Evolutionary conservation across 768 basidiomycete species (phyloP), one percentile per base, ranked within the genome.

Genomic region (Crassisporium funariophilum): DNA sequence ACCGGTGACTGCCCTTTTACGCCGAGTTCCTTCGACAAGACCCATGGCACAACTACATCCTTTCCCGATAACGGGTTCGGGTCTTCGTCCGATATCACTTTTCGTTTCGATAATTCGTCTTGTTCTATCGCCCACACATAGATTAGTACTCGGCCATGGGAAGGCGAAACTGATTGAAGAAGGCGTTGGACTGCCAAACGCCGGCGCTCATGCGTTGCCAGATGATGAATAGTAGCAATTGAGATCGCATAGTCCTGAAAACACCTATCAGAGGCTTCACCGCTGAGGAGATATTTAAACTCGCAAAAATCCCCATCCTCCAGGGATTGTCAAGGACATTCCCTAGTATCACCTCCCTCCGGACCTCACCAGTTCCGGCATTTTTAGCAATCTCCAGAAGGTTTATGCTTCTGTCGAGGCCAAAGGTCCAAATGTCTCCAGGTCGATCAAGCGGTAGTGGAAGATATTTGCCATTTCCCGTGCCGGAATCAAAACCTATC

Each of bases 41-140:
- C 84, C 93, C 93, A 97, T 4, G 94, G 93, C 8, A 97, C 90
- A 41, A 93, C 84, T 2, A 95, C 91, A 62, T 97, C 93, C 58
- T 81, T 80, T 20, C 86, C 90, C 22, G 57, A 47, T 3, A 56
- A 53, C n/a, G 45, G 50, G 1, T 31, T 38, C 1, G 46, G 23
- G 11, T 59, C 57, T 20, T 69, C 57, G 6, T 64, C 60, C 6
- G 54, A 55, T 2, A 75, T 68, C 24, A 95, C 82, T 48, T 64
- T 70, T 24, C 94, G 79, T 61, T 89, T 94, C 2, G 92, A 94
- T 5, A 83, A 67, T 21, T 81, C 78, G 47, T 95, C 91, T 70
- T 99, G 97, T 57, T 98, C 93, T 49, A 88, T 79, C 1, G 95
- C 94, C 97, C 97, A 99, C 24, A 98, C 97, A 55, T 97, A 97